Percentiles rank a stretch among this genome's conserved stretches.
Evolutionary conservation across 345 rosid genomes (phyloP).

Genomic region (Aegle marmelos): DNA sequence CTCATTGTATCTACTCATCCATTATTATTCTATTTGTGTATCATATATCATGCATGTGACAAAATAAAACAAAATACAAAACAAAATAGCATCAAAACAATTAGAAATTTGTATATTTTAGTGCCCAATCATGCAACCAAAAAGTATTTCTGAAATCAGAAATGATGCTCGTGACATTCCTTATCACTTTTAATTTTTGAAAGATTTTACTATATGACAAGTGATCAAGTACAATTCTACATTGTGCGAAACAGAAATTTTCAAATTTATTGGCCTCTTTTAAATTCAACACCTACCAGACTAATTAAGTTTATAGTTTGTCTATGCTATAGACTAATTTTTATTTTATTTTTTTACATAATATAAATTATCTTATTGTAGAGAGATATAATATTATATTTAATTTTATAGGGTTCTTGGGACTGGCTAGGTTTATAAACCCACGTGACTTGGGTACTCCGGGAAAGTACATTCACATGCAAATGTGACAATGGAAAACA

Average conservation of each 20-base stretch:
- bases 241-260: not conserved
- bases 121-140: constrained; percentile 24
- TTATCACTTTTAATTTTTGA: constrained; percentile 11
- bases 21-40: not conserved
- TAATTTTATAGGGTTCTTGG: constrained; percentile 31
- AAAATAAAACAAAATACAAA: constrained; percentile 28
- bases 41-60: constrained; percentile 30
- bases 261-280: not conserved
- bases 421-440: constrained; percentile 24
- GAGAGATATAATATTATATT: not conserved
- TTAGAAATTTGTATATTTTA: constrained; percentile 6
- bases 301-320: too few species aligned
- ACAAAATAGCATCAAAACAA: constrained; percentile 21
- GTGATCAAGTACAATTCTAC: not conserved
- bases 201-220: constrained; percentile 6
- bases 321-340: not conserved
- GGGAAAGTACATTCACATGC: constrained; percentile 72
- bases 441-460: constrained; percentile 48
- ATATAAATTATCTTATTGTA: not conserved
- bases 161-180: constrained; percentile 54
- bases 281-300: not conserved
- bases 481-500: constrained; percentile 37
- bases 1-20: constrained; percentile 9
- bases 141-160: constrained; percentile 31
- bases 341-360: not conserved